A percentile compares a stretch with the other conserved stretches of the same genome.
Evolutionary conservation across 768 basidiomycete species (phyloP).

Genomic region (Steccherinum ochraceum): DNA sequence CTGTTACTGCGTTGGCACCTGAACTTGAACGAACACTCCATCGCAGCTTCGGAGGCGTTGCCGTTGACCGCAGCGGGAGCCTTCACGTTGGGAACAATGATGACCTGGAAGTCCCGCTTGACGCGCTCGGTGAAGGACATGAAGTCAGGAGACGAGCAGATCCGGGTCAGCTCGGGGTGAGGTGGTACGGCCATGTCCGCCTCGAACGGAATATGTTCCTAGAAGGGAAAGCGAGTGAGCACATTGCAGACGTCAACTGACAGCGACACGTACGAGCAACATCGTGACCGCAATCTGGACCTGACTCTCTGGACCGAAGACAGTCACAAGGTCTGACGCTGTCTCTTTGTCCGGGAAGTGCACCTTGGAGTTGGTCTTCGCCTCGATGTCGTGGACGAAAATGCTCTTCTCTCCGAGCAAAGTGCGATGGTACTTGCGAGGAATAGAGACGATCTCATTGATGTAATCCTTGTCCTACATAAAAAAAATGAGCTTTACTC

Average conservation of each 20-base stretch:
- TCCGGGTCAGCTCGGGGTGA: constrained; percentile 66
- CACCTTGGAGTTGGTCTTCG: constrained; percentile 90
- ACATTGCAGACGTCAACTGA: not conserved
- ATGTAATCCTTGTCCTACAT: constrained; percentile 92
- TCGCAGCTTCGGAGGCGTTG: constrained; percentile 47
- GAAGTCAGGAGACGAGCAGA: constrained; percentile 80
- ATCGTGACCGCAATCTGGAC: constrained; percentile 95
- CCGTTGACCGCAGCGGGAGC: constrained; percentile 37
- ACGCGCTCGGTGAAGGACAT: constrained; percentile 79
- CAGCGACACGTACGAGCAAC: constrained; percentile 61
- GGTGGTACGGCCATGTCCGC: constrained; percentile 91
- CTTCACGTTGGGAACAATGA: constrained; percentile 79
- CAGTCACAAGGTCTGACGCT: constrained; percentile 91
- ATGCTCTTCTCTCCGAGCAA: constrained; percentile 94
- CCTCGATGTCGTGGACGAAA: constrained; percentile 95
- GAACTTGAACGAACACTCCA: constrained; percentile 91
- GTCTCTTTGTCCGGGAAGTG: constrained; percentile 91
- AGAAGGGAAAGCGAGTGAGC: no score
- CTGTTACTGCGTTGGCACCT: constrained; percentile 92
- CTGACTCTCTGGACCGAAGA: constrained; percentile 95
- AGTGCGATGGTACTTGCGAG: constrained; percentile 91
- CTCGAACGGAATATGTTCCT: constrained; percentile 97
- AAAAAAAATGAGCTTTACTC: not conserved
- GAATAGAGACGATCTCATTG: constrained; percentile 88
- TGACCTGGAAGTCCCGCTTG: constrained; percentile 91